A percentile compares a stretch with the other conserved stretches of the same genome.
Evolutionary conservation across 108 stramenopile species (phyloP).

Genomic region (Ochromonas danica): DNA sequence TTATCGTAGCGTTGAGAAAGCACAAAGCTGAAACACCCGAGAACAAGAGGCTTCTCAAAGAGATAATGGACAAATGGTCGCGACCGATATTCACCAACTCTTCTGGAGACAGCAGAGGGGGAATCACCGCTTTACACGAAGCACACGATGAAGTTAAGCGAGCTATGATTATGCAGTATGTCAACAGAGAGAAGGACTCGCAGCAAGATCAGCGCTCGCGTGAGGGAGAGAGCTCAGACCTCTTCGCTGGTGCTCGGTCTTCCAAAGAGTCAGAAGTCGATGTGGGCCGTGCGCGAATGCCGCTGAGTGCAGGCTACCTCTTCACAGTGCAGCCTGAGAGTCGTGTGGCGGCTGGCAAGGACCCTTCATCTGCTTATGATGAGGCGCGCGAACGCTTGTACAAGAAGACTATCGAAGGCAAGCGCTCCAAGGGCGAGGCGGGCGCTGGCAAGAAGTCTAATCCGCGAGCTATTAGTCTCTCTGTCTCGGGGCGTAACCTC

Average conservation of each 20-base stretch:
- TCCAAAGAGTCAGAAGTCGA: neutral
- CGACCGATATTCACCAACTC: conserved; percentile 19
- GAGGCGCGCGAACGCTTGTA: neutral
- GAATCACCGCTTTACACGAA: neutral
- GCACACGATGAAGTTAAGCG: neutral
- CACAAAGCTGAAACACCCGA: conserved; percentile 8
- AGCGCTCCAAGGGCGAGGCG: neutral
- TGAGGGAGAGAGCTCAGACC: no score
- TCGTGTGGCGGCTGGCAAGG: neutral
- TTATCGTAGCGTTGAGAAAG: conserved; percentile 7
- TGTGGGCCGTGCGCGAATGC: neutral
- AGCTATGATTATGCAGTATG: no score
- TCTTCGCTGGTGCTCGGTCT: neutral
- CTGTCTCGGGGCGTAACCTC: neutral
- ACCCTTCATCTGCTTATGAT: no score
- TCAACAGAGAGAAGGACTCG: neutral
- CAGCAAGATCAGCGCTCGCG: neutral
- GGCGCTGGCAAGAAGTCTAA: neutral
- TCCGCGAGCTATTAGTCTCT: neutral
- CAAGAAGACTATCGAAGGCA: neutral
- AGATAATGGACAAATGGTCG: conserved; percentile 19
- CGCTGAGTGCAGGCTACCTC: neutral
- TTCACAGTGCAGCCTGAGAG: conserved; percentile 22
- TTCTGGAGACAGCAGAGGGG: neutral
- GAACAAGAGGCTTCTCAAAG: neutral